Base-by-base conservation (phyloP, 2,329 filamentous ascomycete species). In the Fusarium multiceps region DNA sequence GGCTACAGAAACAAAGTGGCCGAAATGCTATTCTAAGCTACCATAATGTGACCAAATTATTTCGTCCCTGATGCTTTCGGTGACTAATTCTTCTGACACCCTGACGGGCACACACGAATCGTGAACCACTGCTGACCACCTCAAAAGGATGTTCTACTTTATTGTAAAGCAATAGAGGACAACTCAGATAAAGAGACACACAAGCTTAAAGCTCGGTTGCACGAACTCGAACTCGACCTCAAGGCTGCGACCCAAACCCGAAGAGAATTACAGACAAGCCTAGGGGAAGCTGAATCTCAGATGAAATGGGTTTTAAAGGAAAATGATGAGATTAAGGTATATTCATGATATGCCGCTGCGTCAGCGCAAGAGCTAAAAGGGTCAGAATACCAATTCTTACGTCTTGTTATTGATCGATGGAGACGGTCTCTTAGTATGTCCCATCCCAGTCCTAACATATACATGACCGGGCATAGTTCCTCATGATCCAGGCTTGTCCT, bases 371-470 rank as follows among this genome's bases (percentile, higher is more conserved):
- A 32, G 60, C 74, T 76, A 68, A 75, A 46, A 20, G 37, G 41
- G 11, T 49, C 72, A 88, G 85, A 84, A 82, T 62, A 82, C 80
- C 51, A 89, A 89, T 77, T 82, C 85, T 42, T 91, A 91, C 76
- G 81, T 90, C 72, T 78, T 87, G 68, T 83, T 89, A 41, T 75
- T 90, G 69, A 85, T 91, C 71, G 89, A 91, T 75, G 89, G 88
- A 40, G 86, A 91, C 76, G 87, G 87, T 46, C 82, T 90, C 62
- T 80, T 90, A 76, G 88, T 90, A 72, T 56, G 74, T 73, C 53
- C 53, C 23, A 23, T 40, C 53, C 45, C 59, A 27, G 14, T 14
- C 21, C 23, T 16, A 21, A 25, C 21, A 25, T 23, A 16, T 25
- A 25, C 14, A 23, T 9, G 42, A 14, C 42, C 21, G 21, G 21